A percentile compares a stretch with the other conserved stretches of the same genome.
phyloP scores from a whole-genome alignment of 176 grass and related monocot species.

The Musa beccarii region DNA sequence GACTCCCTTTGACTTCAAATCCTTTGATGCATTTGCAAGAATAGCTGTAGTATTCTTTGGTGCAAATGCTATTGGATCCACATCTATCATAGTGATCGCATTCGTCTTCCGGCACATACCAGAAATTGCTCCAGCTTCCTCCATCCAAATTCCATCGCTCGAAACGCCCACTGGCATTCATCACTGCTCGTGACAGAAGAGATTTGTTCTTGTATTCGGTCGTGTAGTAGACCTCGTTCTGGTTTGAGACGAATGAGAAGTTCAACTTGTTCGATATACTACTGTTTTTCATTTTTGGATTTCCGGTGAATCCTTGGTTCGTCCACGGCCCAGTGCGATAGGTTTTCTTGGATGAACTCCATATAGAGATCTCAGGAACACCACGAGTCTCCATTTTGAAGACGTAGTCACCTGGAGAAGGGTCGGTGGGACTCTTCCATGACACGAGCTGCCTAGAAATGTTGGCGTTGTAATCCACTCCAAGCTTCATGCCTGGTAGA shows the following conservation, averaged over 20 bases:
- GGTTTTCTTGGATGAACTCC: conserved; percentile 17
- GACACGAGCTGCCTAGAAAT: conserved; percentile 35
- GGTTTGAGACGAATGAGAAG: conserved; percentile 44
- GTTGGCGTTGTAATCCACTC: conserved; percentile 29
- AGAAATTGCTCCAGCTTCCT: conserved; percentile 35
- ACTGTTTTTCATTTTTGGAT: conserved; percentile 39
- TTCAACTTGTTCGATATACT: conserved; percentile 22
- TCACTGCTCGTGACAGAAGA: conserved; percentile 34
- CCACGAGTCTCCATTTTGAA: conserved; percentile 37
- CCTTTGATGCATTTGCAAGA: conserved; percentile 44
- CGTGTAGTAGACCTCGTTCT: conserved; percentile 36
- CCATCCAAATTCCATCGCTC: conserved; percentile 43
- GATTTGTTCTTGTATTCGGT: conserved; percentile 8
- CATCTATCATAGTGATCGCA: conserved; percentile 46
- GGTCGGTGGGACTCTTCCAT: conserved; percentile 52
- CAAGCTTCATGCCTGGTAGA: conserved; percentile 59
- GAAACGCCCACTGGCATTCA: conserved; percentile 26
- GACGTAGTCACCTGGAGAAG: conserved; percentile 29
- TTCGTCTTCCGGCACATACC: conserved; percentile 48
- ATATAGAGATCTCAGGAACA: conserved; percentile 47
- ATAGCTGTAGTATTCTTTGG: conserved; percentile 21
- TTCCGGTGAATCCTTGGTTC: conserved; percentile 48
- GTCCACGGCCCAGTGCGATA: conserved; percentile 57
- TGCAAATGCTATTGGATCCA: conserved; percentile 44
- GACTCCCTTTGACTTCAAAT: conserved; percentile 35